A percentile compares a stretch with the other conserved stretches of the same genome.
Evolutionary conservation across 179 eudicot genomes (phyloP).

Genomic region (Patellifolia procumbens): DNA sequence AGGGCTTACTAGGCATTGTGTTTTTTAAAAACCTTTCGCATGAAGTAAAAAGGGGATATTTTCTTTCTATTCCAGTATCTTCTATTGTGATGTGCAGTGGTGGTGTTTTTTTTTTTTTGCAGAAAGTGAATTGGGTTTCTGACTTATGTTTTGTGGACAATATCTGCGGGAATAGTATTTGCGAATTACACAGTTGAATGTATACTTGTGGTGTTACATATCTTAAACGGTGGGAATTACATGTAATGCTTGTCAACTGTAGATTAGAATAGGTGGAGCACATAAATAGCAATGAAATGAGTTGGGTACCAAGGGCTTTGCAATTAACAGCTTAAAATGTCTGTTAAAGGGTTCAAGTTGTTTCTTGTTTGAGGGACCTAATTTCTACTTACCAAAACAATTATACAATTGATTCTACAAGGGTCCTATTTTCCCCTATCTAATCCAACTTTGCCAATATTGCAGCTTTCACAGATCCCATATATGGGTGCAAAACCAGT

Average conservation of each 20-base stretch:
- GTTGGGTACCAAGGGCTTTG: neutral
- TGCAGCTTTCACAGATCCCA: constrained; percentile 86
- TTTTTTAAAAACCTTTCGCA: neutral
- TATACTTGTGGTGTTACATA: neutral
- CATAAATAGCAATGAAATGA: neutral
- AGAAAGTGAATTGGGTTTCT: too few species aligned
- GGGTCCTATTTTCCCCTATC: neutral
- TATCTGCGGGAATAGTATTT: neutral
- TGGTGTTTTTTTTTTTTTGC: neutral
- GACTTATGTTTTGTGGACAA: neutral
- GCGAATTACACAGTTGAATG: neutral
- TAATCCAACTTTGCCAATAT: constrained; percentile 8
- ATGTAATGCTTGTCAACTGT: neutral
- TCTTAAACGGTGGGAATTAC: neutral
- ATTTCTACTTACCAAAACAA: neutral
- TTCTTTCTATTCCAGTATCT: neutral
- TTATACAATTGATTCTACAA: neutral
- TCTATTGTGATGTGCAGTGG: neutral
- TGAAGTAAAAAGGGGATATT: neutral
- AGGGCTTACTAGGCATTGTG: neutral
- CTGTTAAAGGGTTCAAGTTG: neutral
- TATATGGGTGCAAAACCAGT: constrained; percentile 63
- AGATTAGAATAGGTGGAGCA: neutral
- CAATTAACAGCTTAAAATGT: neutral
- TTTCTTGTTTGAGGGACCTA: too few species aligned